Evolutionary conservation across 306 rosid species (phyloP), one percentile per base, ranked within the genome.

Genomic region (Malus sylvestris): DNA sequence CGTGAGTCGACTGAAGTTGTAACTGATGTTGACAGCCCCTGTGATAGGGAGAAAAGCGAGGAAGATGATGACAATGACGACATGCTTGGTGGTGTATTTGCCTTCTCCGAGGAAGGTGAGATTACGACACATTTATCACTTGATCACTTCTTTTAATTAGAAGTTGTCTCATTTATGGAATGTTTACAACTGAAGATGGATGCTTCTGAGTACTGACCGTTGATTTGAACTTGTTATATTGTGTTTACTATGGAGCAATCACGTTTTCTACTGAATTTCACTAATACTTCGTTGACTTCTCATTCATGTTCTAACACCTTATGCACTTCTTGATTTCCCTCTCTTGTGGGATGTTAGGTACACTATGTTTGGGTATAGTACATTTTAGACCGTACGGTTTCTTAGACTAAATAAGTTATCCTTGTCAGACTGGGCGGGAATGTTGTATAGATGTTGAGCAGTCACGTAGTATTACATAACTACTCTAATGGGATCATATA

Each of bases 101-200:
- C 85, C 79, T 93, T 93, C 86, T 93, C 93, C 2, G 97, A 89
- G 84, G 96, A 93, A 93, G 98, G 98, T 93, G 76, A 38, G 83
- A 73, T 58, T 70, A 38, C 67, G 72, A 73, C 72, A 52, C 72
- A 27, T 60, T 67, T 16, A 73, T 19, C 20, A 8, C 29, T 73
- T 25, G 70, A 18, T 74, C 78, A 45, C 68, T 76, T 35, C 30
- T n/a, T 35, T 35, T n/a, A 53, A 42, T 18, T 68, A 4, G 29
- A 44, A 59, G 30, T 76, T 71, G 66, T 65, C 53, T 8, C 8
- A 63, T 64, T 40, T 79, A 57, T 67, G 61, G 74, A 81, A 46
- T 73, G 32, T 68, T 60, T 18, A 46, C 45, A 59, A 44, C 23
- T 58, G 18, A 22, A 67, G 67, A 72, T 52, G n/a, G 16, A 59